Conservation (phyloP, 306 rosid species). For the Inga leiocalycina region DNA sequence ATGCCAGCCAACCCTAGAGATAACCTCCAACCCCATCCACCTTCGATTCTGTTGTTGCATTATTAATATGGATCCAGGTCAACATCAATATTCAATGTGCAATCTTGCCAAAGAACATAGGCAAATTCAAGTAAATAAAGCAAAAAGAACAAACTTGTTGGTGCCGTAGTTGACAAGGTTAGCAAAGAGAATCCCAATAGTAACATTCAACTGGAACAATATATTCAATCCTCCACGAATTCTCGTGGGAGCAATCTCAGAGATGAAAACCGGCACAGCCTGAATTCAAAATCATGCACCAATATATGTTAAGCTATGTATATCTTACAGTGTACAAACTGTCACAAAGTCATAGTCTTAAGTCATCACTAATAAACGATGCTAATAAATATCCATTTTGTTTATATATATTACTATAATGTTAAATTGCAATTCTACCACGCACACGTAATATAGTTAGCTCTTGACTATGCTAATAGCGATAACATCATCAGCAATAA, state of each 20-base stretch:
- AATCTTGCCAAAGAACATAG: background rate
- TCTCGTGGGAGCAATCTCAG: constrained; percentile 93
- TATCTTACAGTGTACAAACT: background rate
- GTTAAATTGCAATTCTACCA: too few relatives aligned
- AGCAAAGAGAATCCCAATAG: constrained; percentile 89
- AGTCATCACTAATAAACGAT: too few relatives aligned
- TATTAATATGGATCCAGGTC: background rate
- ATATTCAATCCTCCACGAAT: constrained; percentile 93
- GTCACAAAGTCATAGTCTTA: too few relatives aligned
- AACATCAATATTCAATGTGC: background rate
- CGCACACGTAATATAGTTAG: too few relatives aligned
- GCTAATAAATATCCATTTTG: too few relatives aligned
- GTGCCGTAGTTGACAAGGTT: constrained; percentile 77
- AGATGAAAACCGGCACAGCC: constrained; percentile 94
- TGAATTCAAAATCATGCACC: constrained; percentile 33
- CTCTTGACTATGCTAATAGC: too few relatives aligned
- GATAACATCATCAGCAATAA: too few relatives aligned
- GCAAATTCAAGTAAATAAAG: background rate
- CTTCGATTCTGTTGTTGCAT: constrained; percentile 51
- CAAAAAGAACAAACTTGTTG: constrained; percentile 49
- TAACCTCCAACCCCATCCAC: constrained; percentile 96
- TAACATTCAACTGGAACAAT: constrained; percentile 75
- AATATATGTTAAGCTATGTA: background rate
- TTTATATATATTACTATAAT: too few relatives aligned
- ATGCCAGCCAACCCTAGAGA: constrained; percentile 84